Conservation (phyloP, 768 basidiomycete species). For the Crepidotus variabilis region DNA sequence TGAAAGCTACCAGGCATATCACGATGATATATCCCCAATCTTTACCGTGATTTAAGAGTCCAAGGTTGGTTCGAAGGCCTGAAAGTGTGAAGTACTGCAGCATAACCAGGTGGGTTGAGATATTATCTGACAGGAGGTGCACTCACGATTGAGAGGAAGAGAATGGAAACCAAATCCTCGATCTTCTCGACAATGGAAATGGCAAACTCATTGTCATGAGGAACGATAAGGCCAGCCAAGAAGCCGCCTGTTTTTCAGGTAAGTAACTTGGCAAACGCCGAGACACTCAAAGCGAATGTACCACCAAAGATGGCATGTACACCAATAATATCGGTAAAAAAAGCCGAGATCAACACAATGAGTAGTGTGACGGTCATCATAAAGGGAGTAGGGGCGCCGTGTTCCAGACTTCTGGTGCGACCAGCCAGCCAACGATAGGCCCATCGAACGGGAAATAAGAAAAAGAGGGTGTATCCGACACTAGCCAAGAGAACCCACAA, state of each 20-base stretch:
- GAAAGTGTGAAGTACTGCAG: constrained; percentile 18
- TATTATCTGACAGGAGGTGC: neutral
- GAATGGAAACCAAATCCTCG: constrained; percentile 79
- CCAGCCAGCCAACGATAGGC: constrained; percentile 64
- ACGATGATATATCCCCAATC: constrained; percentile 82
- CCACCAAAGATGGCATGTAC: constrained; percentile 72
- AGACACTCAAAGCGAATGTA: constrained; percentile 31
- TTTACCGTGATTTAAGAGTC: constrained; percentile 68
- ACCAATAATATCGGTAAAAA: constrained; percentile 86
- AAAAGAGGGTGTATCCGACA: constrained; percentile 60
- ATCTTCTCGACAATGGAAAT: constrained; percentile 80
- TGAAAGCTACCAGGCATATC: constrained; percentile 71
- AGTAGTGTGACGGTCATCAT: constrained; percentile 80
- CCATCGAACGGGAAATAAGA: constrained; percentile 63
- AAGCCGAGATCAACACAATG: constrained; percentile 69
- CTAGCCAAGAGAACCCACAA: constrained; percentile 75
- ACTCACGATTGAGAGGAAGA: constrained; percentile 74
- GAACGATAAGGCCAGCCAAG: constrained; percentile 79
- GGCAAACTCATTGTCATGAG: constrained; percentile 77
- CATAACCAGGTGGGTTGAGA: neutral
- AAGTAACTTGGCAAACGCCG: constrained; percentile 7
- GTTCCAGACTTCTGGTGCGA: constrained; percentile 68
- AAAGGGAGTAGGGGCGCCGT: constrained; percentile 62
- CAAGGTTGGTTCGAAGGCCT: constrained; percentile 77
- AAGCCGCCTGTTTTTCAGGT: constrained; percentile 73